Conservation (phyloP, 73 alveolate genomes). For the Paramecium caudatum region DNA sequence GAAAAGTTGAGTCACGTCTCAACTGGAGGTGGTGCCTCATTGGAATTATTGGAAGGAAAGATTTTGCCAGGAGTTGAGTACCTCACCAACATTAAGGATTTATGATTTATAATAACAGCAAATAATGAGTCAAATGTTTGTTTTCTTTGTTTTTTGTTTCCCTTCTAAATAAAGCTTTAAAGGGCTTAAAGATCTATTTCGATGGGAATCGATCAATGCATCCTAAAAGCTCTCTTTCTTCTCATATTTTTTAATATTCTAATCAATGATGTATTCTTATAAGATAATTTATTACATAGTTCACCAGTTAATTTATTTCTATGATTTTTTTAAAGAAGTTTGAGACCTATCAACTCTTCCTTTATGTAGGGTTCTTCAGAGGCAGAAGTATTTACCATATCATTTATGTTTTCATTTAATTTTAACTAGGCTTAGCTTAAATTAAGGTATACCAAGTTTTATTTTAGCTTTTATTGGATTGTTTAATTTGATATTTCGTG, state of each 20-base stretch:
- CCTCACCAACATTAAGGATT: constrained; percentile 71
- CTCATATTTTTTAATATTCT: neutral
- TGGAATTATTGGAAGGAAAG: constrained; percentile 96
- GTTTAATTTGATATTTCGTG: constrained; percentile 13
- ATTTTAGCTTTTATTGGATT: constrained; percentile 45
- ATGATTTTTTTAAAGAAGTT: neutral
- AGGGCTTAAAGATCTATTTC: neutral
- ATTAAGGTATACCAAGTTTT: neutral
- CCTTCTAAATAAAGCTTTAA: neutral
- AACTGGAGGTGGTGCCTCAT: constrained; percentile 98
- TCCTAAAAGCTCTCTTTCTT: neutral
- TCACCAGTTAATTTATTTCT: neutral
- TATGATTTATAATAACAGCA: constrained; percentile 58
- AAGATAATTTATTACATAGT: neutral
- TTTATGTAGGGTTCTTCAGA: neutral
- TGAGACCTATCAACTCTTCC: constrained; percentile 12
- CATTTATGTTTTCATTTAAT: neutral
- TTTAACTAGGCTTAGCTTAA: neutral
- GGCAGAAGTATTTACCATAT: neutral
- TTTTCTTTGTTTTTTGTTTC: neutral
- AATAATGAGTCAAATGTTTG: no score
- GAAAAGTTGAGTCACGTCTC: constrained; percentile 86
- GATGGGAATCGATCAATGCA: neutral
- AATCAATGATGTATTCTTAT: neutral
- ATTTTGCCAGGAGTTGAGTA: constrained; percentile 87